These are phyloP conservation scores for Naematelia encephala DNA, from an alignment of 768 basidiomycete species.

Conservation along the genomic window DNA sequence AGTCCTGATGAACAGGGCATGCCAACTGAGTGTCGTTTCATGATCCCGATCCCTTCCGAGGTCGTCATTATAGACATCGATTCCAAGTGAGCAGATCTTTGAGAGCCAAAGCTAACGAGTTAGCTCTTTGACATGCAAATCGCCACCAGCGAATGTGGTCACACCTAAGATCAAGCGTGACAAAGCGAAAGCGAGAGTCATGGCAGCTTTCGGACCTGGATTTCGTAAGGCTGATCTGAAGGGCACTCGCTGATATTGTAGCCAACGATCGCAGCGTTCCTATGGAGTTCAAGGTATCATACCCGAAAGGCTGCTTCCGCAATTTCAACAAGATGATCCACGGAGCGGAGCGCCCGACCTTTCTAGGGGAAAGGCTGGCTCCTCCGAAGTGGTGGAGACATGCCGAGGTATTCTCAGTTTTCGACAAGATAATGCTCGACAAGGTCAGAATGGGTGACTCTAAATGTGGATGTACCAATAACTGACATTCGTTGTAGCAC, in stretches of 20 bases:
- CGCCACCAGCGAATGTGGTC: slow-evolving; percentile 61
- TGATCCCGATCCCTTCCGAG: slow-evolving; percentile 70
- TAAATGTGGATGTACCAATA: neutral
- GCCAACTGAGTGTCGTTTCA: slow-evolving; percentile 76
- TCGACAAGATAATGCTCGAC: slow-evolving; percentile 80
- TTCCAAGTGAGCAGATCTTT: slow-evolving; percentile 49
- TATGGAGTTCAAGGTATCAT: slow-evolving; percentile 91
- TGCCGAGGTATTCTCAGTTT: slow-evolving; percentile 82
- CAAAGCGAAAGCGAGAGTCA: slow-evolving; percentile 31
- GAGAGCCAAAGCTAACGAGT: neutral
- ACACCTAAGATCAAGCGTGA: slow-evolving; percentile 44
- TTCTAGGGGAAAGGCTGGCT: slow-evolving; percentile 81
- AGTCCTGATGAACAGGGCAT: slow-evolving; percentile 54
- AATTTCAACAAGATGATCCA: slow-evolving; percentile 88
- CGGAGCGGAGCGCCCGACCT: slow-evolving; percentile 71
- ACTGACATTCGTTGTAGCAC: slow-evolving; percentile 55
- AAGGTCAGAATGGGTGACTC: slow-evolving; percentile 56
- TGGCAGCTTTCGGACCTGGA: slow-evolving; percentile 20
- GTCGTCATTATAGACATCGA: slow-evolving; percentile 84
- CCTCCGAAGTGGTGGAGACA: slow-evolving; percentile 94
- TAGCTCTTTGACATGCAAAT: slow-evolving; percentile 72
- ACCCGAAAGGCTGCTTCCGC: slow-evolving; percentile 85
- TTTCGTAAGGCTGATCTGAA: slow-evolving; percentile 51
- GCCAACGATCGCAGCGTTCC: slow-evolving; percentile 32
- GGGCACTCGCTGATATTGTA: slow-evolving; percentile 32